Percentiles rank a stretch among this genome's conserved stretches.
These are phyloP conservation scores for Aspergillus ochraceus DNA, from an alignment of 2,329 filamentous ascomycete genomes.

Conservation along the genomic window DNA sequence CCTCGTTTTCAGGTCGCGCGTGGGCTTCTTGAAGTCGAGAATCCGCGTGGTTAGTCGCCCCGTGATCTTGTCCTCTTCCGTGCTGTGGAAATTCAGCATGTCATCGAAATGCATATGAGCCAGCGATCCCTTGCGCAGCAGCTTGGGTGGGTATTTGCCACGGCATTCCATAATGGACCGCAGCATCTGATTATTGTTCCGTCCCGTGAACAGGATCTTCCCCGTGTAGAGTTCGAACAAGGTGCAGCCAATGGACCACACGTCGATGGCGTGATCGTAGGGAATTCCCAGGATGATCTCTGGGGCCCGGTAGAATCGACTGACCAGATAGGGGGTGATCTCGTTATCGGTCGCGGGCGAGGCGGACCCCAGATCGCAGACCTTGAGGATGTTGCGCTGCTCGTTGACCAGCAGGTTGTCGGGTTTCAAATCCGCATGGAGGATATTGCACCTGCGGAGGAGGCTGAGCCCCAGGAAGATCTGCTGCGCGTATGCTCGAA, in stretches of 20 bases:
- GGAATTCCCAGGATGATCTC: conserved; percentile 97
- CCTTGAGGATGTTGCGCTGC: conserved; percentile 79
- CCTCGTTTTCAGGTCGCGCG: conserved; percentile 77
- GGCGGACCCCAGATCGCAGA: conserved; percentile 96
- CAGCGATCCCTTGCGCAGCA: conserved; percentile 79
- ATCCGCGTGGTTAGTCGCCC: conserved; percentile 65
- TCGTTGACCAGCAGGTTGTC: conserved; percentile 96
- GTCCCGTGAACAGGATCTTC: conserved; percentile 92
- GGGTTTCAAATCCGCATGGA: conserved; percentile 95
- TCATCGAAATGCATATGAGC: conserved; percentile 80
- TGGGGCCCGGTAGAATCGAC: conserved; percentile 93
- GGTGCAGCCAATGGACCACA: conserved; percentile 98
- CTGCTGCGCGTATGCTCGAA: conserved; percentile 86
- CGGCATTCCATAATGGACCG: conserved; percentile 94
- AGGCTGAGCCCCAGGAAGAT: conserved; percentile 88
- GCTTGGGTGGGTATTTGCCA: conserved; percentile 85
- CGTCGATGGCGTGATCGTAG: conserved; percentile 90
- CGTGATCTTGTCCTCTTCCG: conserved; percentile 84
- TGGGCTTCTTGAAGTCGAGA: conserved; percentile 63
- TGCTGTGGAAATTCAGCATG: conserved; percentile 76
- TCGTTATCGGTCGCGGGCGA: conserved; percentile 88
- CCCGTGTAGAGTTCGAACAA: conserved; percentile 96
- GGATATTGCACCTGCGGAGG: conserved; percentile 86
- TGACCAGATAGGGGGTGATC: conserved; percentile 91
- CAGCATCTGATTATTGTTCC: conserved; percentile 98